phyloP scores from a whole-genome alignment of 2,329 filamentous ascomycete species.

The Leptographium lundbergii region DNA sequence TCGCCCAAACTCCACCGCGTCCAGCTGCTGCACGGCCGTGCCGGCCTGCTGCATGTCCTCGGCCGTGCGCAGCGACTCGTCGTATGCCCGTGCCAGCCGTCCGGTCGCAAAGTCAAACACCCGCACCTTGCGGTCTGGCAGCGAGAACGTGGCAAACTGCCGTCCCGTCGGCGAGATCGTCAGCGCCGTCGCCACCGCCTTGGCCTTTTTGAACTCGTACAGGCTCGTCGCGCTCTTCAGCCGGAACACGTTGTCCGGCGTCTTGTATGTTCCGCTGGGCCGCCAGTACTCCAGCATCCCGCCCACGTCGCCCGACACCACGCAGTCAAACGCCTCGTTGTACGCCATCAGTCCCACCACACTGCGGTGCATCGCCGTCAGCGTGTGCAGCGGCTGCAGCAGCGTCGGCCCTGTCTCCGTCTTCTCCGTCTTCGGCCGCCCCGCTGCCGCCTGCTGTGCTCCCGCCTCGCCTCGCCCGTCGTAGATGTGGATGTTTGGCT shows the following conservation, averaged over 20 bases:
- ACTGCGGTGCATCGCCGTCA: conserved; percentile 68
- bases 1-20: conserved; percentile 84
- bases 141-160: conserved; percentile 78
- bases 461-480: conserved; percentile 78
- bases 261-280: conserved; percentile 69
- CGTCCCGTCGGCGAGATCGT: conserved; percentile 77
- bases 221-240: conserved; percentile 90
- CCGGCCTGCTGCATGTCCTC: conserved; percentile 96
- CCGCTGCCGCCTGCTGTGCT: neutral
- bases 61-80: conserved; percentile 80
- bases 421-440: neutral
- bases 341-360: conserved; percentile 78
- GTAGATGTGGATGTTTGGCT: conserved; percentile 66
- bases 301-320: conserved; percentile 74
- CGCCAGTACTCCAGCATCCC: conserved; percentile 98
- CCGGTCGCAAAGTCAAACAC: conserved; percentile 85
- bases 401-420: neutral
- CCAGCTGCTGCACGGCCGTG: conserved; percentile 65
- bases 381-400: conserved; percentile 55
- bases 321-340: conserved; percentile 81
- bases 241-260: conserved; percentile 81
- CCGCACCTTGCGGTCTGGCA: conserved; percentile 86
- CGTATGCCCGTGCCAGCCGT: conserved; percentile 84
- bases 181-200: conserved; percentile 69
- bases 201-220: conserved; percentile 95